These are phyloP conservation scores for Aspergillus taichungensis DNA, from an alignment of 495 filamentous ascomycete species.

Conservation along the genomic window DNA sequence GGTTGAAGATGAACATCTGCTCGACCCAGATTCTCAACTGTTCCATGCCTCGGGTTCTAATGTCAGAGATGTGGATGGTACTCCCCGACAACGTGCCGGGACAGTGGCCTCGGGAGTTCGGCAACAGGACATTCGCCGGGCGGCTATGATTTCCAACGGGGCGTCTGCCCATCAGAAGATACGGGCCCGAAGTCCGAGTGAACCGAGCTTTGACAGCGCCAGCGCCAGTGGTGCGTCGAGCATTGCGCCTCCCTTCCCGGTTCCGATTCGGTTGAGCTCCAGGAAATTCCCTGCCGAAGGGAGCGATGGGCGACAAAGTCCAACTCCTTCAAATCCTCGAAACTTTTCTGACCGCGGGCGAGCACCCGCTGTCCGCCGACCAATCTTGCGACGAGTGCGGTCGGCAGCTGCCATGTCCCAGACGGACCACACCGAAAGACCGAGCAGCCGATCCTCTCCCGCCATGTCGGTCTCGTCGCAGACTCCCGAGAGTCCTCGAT, in stretches of 20 bases:
- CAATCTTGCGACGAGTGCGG: conserved; percentile 65
- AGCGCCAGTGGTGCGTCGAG: conserved; percentile 28
- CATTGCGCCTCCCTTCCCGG: conserved; percentile 71
- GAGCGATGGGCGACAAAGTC: conserved; percentile 74
- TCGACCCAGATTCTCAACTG: conserved; percentile 21
- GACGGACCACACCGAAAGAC: conserved; percentile 29
- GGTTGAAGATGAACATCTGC: conserved; percentile 35
- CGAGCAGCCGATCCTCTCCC: conserved; percentile 54
- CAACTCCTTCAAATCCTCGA: conserved; percentile 50
- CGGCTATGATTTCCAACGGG: conserved; percentile 71
- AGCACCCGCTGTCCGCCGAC: conserved; percentile 26
- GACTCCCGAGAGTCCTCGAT: conserved; percentile 57
- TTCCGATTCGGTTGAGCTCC: conserved; percentile 82
- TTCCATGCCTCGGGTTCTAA: conserved; percentile 9
- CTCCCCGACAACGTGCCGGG: conserved; percentile 17
- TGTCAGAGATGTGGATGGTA: conserved; percentile 1
- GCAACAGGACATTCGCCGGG: conserved; percentile 47
- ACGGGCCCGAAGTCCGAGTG: conserved; percentile 66
- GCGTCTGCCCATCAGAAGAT: conserved; percentile 56
- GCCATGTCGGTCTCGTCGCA: conserved; percentile 57
- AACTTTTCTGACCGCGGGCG: conserved; percentile 33
- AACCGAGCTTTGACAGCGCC: conserved; percentile 50
- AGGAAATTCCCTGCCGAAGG: conserved; percentile 59
- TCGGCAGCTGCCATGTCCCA: conserved; percentile 67
- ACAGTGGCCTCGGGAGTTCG: conserved; percentile 21